Evolutionary conservation across 768 basidiomycete species (phyloP).

Genomic region (Serendipita sp.): DNA sequence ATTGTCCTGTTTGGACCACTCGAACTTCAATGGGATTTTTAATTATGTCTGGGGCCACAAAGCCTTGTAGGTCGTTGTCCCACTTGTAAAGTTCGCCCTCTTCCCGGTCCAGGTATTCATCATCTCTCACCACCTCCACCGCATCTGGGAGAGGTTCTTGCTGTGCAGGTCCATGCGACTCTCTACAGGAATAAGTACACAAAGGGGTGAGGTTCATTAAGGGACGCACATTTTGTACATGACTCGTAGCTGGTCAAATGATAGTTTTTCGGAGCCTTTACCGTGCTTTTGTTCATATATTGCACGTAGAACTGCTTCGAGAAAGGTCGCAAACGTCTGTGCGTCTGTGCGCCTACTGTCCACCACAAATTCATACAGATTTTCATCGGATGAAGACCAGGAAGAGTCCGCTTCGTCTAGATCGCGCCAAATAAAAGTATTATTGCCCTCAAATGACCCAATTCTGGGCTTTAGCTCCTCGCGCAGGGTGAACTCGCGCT

Average conservation of each 20-base stretch:
- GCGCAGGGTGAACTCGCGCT: conserved; percentile 80
- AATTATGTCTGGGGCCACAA: not conserved
- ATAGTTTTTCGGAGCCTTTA: conserved; percentile 38
- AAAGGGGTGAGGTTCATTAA: no score
- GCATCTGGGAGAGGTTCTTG: not conserved
- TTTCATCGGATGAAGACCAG: conserved; percentile 30
- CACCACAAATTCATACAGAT: conserved; percentile 79
- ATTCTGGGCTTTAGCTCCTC: conserved; percentile 78
- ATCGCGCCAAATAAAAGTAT: conserved; percentile 83
- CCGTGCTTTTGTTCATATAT: conserved; percentile 93
- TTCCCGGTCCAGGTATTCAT: not conserved
- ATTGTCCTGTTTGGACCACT: conserved; percentile 7
- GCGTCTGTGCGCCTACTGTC: conserved; percentile 37
- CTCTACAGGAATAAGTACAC: no score
- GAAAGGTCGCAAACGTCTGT: conserved; percentile 59
- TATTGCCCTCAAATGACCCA: conserved; percentile 55
- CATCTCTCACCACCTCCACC: not conserved
- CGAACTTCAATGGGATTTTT: conserved; percentile 6
- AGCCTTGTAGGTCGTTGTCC: conserved; percentile 30
- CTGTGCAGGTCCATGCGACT: not conserved
- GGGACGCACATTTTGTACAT: no score
- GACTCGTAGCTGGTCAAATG: not conserved
- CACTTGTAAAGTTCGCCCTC: conserved; percentile 37
- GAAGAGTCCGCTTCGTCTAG: conserved; percentile 61
- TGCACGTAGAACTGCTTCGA: conserved; percentile 91